phyloP scores from a whole-genome alignment of 2,329 filamentous ascomycete species.

The Metarhizium humberi region DNA sequence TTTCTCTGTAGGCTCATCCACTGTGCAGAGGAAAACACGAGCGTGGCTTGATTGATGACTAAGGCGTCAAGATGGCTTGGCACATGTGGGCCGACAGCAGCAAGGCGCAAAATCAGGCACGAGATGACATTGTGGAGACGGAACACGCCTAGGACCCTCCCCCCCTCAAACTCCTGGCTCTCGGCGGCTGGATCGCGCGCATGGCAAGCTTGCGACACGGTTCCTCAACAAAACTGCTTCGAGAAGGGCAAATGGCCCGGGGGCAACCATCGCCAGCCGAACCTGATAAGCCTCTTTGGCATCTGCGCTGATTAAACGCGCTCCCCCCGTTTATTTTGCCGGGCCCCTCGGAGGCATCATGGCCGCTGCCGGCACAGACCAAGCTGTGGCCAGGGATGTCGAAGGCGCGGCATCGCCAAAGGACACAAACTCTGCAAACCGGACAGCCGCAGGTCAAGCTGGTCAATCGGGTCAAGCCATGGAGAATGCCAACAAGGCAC shows the following conservation, averaged over 20 bases:
- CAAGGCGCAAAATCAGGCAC: not conserved
- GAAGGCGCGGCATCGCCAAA: constrained; percentile 19
- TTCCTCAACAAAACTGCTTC: not conserved
- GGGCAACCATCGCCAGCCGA: not conserved
- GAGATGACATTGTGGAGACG: not conserved
- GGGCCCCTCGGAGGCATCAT: constrained; percentile 8
- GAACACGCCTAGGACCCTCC: not conserved
- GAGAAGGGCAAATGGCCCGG: constrained; percentile 8
- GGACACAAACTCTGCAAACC: constrained; percentile 16
- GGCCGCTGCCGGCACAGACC: constrained; percentile 18
- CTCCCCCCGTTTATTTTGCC: not conserved
- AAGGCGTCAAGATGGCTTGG: not conserved
- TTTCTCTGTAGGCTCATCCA: too few relatives aligned
- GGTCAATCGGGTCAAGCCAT: constrained; percentile 10
- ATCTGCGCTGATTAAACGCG: not conserved
- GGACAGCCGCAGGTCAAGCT: constrained; percentile 11
- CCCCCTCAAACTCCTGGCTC: not conserved
- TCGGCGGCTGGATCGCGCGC: constrained; percentile 5
- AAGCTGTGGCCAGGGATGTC: constrained; percentile 11
- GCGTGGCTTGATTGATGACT: not conserved
- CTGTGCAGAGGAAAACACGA: not conserved
- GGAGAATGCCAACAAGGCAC: constrained; percentile 29
- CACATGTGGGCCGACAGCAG: not conserved
- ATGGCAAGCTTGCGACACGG: constrained; percentile 3
- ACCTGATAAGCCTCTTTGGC: not conserved